Base-by-base conservation (phyloP, 495 filamentous ascomycete genomes). In the Ascodesmis nigricans region DNA sequence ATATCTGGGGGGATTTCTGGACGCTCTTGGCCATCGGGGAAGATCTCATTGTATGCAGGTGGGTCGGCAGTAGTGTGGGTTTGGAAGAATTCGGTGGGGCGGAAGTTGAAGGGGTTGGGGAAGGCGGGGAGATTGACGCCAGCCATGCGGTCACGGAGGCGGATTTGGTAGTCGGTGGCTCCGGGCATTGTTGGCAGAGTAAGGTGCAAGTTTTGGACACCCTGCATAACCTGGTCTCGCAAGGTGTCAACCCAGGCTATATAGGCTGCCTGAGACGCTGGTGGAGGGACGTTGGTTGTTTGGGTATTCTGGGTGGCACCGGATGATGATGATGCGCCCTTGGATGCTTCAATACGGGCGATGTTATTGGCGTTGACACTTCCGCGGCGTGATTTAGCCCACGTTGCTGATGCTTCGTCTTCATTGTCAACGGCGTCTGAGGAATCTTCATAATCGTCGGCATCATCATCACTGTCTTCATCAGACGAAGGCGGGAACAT, bases 11-110 rank as follows among this genome's bases (percentile, higher is more conserved):
- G 32, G 23, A 51, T 42, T 29, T 53, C 47, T n/a, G 53, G 48
- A 23, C 43, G 45, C 15, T 60, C 57, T 22, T 63, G 53, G 13
- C 35, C 35, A 21, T 37, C 25, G 4, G 79, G 79, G 48, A 69
- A 91, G 18, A 90, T 64, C 14, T 82, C 79, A 33, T 81, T 69
- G 39, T 91, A 91, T 3, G 80, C 67, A 21, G 80, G 79, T 4
- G 79, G 79, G 18, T 62, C 59, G n/a, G n/a, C n/a, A n/a, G n/a
- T n/a, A n/a, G n/a, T n/a, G n/a, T n/a, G n/a, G n/a, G n/a, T n/a
- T n/a, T n/a, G n/a, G n/a, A n/a, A n/a, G n/a, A n/a, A n/a, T n/a
- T n/a, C 3, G 56, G 45, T 1, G 52, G 36, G 17, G 58, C 50
- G 3, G 52, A 26, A 9, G 42, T 55, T 23, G 53, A 50, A 33